These are phyloP conservation scores for Backusella sp. DNA, from an alignment of 192 early-diverging fungal species.

Conservation along the genomic window DNA sequence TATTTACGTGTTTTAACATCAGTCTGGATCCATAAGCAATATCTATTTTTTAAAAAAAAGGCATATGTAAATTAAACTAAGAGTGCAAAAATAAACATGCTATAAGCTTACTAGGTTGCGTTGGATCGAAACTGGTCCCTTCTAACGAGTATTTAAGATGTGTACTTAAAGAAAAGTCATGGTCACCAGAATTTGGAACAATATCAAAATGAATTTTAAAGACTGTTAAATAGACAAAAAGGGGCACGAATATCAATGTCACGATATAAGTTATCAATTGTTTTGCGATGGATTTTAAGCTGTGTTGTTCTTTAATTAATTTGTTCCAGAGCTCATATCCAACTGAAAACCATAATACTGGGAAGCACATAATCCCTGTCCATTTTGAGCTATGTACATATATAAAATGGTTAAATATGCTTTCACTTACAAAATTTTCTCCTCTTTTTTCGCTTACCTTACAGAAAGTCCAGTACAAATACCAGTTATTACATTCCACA, in stretches of 20 bases:
- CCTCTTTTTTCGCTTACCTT: slow-evolving; percentile 3
- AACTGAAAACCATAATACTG: slow-evolving; percentile 80
- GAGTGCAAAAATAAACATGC: neutral
- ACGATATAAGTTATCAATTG: slow-evolving; percentile 22
- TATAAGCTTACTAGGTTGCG: slow-evolving; percentile 41
- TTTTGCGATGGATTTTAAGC: slow-evolving; percentile 2
- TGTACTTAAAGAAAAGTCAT: slow-evolving; percentile 91
- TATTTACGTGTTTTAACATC: slow-evolving; percentile 64
- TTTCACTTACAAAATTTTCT: neutral
- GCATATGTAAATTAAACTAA: neutral
- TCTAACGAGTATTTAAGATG: slow-evolving; percentile 82
- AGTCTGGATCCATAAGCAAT: slow-evolving; percentile 69
- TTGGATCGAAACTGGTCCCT: slow-evolving; percentile 59
- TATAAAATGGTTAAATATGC: neutral
- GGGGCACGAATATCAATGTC: slow-evolving; percentile 80
- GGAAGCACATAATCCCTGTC: slow-evolving; percentile 87
- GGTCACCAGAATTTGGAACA: slow-evolving; percentile 74
- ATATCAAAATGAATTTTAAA: slow-evolving; percentile 90
- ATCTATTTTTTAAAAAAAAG: slow-evolving; percentile 38
- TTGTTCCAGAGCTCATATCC: slow-evolving; percentile 81
- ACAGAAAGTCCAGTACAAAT: slow-evolving; percentile 64
- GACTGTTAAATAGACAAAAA: slow-evolving; percentile 75
- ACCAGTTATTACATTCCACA: slow-evolving; percentile 67
- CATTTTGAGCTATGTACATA: slow-evolving; percentile 71
- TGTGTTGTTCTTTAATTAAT: slow-evolving; percentile 63